Conservation (phyloP, 805 yeast genomes). For the Yarrowia yakushimensis region DNA sequence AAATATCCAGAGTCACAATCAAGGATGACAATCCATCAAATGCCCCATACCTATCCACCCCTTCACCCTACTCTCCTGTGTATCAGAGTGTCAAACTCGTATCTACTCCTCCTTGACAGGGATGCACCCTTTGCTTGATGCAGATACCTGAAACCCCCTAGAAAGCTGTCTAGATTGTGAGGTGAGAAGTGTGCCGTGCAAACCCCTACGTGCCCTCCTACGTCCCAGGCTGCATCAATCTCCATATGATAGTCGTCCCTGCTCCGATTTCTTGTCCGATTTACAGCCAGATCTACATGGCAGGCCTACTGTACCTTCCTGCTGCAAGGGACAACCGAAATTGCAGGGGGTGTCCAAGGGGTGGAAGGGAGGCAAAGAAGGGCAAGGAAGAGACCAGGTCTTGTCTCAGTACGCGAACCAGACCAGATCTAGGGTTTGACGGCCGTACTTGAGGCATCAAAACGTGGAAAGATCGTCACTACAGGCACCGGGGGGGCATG, state of each 20-base stretch:
- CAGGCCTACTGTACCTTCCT: neutral
- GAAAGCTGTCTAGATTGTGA: neutral
- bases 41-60: neutral
- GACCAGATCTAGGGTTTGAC: neutral
- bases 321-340: conserved; percentile 18
- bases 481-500: neutral
- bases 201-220: neutral
- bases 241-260: neutral
- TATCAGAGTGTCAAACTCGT: neutral
- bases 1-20: neutral
- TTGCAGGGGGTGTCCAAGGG: conserved; percentile 14
- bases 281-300: neutral
- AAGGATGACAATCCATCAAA: neutral
- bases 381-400: neutral
- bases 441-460: neutral
- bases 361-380: neutral
- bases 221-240: neutral
- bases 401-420: neutral
- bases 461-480: neutral
- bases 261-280: neutral
- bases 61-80: neutral
- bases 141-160: neutral
- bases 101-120: neutral
- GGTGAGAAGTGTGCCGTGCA: neutral
- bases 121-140: neutral